Evolutionary conservation across 345 rosid genomes (phyloP).

Genomic region (Eucalyptus caleyi): DNA sequence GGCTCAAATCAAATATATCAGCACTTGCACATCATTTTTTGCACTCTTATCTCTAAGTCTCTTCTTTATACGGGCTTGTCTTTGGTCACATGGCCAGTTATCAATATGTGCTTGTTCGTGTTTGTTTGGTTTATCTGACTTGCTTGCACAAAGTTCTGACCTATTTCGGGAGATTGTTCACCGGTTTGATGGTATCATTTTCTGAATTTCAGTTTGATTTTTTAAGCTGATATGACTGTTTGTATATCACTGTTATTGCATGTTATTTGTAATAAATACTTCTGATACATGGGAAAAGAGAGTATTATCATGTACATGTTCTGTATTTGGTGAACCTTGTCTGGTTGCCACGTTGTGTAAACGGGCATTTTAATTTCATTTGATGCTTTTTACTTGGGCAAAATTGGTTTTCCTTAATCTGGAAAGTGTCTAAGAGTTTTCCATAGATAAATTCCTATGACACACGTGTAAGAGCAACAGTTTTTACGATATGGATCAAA

Average conservation of each 20-base stretch:
- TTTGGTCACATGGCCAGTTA: background rate
- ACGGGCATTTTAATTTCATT: background rate
- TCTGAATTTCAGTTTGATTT: background rate
- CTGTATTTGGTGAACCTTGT: background rate
- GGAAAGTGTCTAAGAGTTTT: background rate
- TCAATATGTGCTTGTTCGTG: background rate
- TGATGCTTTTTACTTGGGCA: background rate
- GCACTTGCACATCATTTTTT: background rate
- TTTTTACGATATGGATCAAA: too few relatives aligned
- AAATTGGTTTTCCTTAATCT: background rate
- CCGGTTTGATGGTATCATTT: background rate
- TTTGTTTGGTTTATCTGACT: background rate
- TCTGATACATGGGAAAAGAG: background rate
- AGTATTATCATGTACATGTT: background rate
- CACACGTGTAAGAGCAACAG: too few relatives aligned
- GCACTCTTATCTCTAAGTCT: background rate
- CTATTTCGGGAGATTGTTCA: background rate
- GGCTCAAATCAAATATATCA: background rate
- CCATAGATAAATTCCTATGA: background rate
- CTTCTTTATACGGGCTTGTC: background rate
- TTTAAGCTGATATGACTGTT: background rate
- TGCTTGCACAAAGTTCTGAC: background rate
- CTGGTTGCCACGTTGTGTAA: background rate
- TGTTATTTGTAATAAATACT: background rate
- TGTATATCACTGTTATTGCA: background rate